These are phyloP conservation scores for Arbutus unedo DNA, from an alignment of 148 eudicot genomes.

Conservation along the genomic window DNA sequence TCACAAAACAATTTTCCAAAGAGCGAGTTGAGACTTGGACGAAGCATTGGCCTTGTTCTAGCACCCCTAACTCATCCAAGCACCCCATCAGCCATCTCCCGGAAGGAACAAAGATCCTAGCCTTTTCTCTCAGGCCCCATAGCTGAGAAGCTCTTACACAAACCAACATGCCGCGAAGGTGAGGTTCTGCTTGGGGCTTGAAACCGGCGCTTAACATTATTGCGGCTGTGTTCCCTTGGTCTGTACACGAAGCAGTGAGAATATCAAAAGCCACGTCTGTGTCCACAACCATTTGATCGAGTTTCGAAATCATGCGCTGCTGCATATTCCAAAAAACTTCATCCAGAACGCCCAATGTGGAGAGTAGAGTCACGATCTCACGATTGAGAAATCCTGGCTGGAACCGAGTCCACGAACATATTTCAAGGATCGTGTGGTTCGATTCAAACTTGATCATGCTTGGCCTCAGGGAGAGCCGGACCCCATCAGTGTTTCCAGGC, in stretches of 20 bases:
- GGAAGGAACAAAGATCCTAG: constrained; percentile 66
- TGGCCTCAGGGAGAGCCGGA: constrained; percentile 49
- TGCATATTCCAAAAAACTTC: constrained; percentile 78
- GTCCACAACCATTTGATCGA: constrained; percentile 55
- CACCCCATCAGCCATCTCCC: constrained; percentile 95
- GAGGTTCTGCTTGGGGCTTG: constrained; percentile 72
- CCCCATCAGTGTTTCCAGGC: constrained; percentile 45
- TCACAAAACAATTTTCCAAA: constrained; percentile 58
- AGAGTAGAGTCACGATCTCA: constrained; percentile 74
- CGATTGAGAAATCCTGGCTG: constrained; percentile 85
- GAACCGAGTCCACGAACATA: constrained; percentile 88
- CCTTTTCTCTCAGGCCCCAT: constrained; percentile 63
- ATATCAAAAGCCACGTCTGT: constrained; percentile 71
- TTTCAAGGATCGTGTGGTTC: constrained; percentile 58
- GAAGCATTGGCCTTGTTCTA: constrained; percentile 84
- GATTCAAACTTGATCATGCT: constrained; percentile 89
- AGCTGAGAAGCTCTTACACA: constrained; percentile 78
- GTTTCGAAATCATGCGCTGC: constrained; percentile 55
- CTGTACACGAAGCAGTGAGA: constrained; percentile 68
- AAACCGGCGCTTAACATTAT: constrained; percentile 92
- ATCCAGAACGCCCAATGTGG: constrained; percentile 61
- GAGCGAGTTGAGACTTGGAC: constrained; percentile 70
- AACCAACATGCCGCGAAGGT: constrained; percentile 73
- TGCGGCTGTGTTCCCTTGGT: constrained; percentile 72
- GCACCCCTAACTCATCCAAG: constrained; percentile 67